Evolutionary conservation across 352 stramenopile genomes (phyloP).

Genomic region (Phytopythium vexans): DNA sequence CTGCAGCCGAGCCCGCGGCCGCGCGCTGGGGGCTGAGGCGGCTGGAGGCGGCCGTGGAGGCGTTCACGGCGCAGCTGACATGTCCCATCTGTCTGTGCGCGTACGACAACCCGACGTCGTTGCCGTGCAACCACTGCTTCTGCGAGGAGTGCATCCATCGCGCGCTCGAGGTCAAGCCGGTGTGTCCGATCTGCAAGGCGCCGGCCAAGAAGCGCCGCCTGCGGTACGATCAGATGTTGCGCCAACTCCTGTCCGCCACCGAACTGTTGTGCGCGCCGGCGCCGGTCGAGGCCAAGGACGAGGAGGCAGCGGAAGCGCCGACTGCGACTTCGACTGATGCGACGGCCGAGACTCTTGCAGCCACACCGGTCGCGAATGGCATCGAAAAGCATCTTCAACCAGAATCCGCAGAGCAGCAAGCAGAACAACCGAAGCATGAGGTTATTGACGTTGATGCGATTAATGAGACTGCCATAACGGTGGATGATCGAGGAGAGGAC

Average conservation of each 20-base stretch:
- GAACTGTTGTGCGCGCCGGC: constrained; percentile 41
- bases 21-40: constrained; percentile 39
- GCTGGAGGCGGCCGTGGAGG: constrained; percentile 54
- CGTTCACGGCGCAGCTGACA: constrained; percentile 70
- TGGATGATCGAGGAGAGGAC: too few relatives aligned
- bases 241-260: constrained; percentile 58
- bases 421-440: too few relatives aligned
- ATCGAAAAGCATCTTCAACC: too few relatives aligned
- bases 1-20: neutral
- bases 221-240: constrained; percentile 74
- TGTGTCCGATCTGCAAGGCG: constrained; percentile 84
- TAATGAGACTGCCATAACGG: too few relatives aligned
- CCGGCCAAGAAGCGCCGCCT: constrained; percentile 74
- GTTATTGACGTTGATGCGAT: too few relatives aligned
- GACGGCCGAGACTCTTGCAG: neutral
- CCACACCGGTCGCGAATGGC: too few relatives aligned
- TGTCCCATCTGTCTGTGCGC: constrained; percentile 83
- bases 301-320: neutral
- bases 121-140: constrained; percentile 88
- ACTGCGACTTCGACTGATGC: neutral
- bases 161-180: constrained; percentile 69
- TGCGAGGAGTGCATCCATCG: constrained; percentile 86
- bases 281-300: neutral
- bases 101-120: constrained; percentile 61
- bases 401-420: too few relatives aligned